These are phyloP conservation scores for Scytalidium lignicola DNA, from an alignment of 2,329 filamentous ascomycete species.

Conservation along the genomic window DNA sequence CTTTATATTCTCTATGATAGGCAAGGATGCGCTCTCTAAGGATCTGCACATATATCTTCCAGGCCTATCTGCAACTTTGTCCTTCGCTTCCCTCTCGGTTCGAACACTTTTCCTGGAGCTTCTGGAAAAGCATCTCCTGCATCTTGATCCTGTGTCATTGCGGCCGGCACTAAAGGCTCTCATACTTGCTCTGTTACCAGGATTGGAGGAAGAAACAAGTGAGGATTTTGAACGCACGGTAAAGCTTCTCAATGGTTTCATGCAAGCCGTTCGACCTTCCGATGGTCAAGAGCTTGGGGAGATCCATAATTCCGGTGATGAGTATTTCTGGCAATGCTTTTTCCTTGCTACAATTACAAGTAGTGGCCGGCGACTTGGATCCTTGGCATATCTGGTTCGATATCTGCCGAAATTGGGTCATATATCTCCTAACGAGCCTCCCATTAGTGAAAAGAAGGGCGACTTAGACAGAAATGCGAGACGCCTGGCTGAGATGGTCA, in stretches of 20 bases:
- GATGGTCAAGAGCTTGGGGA: slow-evolving; percentile 45
- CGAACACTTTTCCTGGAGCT: slow-evolving; percentile 80
- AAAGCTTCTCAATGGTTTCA: slow-evolving; percentile 72
- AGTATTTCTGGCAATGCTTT: slow-evolving; percentile 98
- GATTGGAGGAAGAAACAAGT: slow-evolving; percentile 90
- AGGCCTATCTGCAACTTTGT: slow-evolving; percentile 80
- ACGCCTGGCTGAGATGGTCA: slow-evolving; percentile 60
- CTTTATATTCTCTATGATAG: slow-evolving; percentile 82
- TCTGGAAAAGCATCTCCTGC: slow-evolving; percentile 74
- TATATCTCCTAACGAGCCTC: slow-evolving; percentile 14
- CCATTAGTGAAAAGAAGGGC: not conserved
- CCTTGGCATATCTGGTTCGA: slow-evolving; percentile 78
- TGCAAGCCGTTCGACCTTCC: slow-evolving; percentile 56
- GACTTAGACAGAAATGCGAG: slow-evolving; percentile 37
- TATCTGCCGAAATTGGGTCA: slow-evolving; percentile 68
- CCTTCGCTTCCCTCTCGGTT: slow-evolving; percentile 90
- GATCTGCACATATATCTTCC: slow-evolving; percentile 87
- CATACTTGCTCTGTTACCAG: slow-evolving; percentile 82
- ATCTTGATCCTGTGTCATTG: slow-evolving; percentile 63
- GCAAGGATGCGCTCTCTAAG: slow-evolving; percentile 70
- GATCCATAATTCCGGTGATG: slow-evolving; percentile 60
- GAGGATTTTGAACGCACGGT: slow-evolving; percentile 93
- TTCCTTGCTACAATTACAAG: slow-evolving; percentile 92
- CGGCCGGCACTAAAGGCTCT: slow-evolving; percentile 87
- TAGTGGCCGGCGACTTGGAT: slow-evolving; percentile 75